Percentiles rank a stretch among this genome's conserved stretches.
Evolutionary conservation across 177 flowering plant species (phyloP).

Genomic region (Vitis hybrid): DNA sequence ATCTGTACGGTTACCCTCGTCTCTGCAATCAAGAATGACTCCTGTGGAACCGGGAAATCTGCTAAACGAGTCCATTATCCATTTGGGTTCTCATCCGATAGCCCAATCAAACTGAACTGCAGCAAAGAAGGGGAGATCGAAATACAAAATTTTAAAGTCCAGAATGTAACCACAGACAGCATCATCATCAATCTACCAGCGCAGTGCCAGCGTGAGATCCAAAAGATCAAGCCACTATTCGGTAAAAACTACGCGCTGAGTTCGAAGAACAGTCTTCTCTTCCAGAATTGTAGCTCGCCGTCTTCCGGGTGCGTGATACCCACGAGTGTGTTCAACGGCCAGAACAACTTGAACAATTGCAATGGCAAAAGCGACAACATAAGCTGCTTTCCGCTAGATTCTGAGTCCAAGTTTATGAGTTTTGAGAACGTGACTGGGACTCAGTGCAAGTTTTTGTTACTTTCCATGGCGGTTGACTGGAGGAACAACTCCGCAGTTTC

Average conservation of each 20-base stretch:
- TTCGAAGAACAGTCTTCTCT: conserved; percentile 40
- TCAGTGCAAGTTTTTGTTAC: conserved; percentile 39
- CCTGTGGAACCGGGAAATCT: conserved; percentile 17
- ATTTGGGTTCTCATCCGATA: conserved; percentile 41
- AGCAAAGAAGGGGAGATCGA: background rate
- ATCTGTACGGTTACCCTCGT: background rate
- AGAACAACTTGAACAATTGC: conserved; percentile 18
- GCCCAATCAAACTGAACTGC: conserved; percentile 33
- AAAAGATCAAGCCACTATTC: conserved; percentile 18
- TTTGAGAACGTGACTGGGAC: conserved; percentile 20
- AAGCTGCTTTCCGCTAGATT: conserved; percentile 36
- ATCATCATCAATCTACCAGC: conserved; percentile 32
- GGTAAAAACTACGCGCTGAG: conserved; percentile 24
- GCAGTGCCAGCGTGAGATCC: conserved; percentile 30
- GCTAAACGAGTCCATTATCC: conserved; percentile 25
- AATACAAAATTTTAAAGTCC: conserved; percentile 31
- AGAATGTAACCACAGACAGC: conserved; percentile 25
- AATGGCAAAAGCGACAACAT: conserved; percentile 15
- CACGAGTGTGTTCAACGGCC: conserved; percentile 12
- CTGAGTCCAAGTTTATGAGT: conserved; percentile 7
- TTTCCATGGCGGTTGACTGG: conserved; percentile 40
- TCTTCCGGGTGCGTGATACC: conserved; percentile 29
- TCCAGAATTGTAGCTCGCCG: conserved; percentile 33
- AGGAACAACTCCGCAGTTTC: conserved; percentile 23
- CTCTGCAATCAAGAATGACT: conserved; percentile 11